Evolutionary conservation across 352 stramenopile species (phyloP), one percentile per base, ranked within the genome.

Genomic region (Pythium rishiriense): DNA sequence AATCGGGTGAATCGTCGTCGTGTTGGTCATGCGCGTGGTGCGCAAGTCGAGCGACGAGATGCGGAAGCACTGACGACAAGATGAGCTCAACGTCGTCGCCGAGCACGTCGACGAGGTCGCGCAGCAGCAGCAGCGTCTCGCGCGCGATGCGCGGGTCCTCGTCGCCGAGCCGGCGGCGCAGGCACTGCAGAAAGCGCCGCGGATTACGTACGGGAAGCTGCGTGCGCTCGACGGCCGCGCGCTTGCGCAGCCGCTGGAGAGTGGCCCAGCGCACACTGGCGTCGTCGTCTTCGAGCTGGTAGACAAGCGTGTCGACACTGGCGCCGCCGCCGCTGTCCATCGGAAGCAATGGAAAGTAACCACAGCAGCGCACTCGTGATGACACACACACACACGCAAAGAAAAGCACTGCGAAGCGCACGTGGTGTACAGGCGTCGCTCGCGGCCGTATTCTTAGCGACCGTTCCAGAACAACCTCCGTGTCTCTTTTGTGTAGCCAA

Each of bases 271-370:
- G 76, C 50, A 93, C 77, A 2, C 29, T 58, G 11, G 69, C 60
- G 55, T 91, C 79, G 22, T 90, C 80, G 61, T 91, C 82, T 69
- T 91, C 84, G n/a, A 93, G 62, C 68, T 91, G 82, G 61, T 88
- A 88, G 48, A 91, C 82, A 17, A 93, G 70, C 28, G 82, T 88
- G 55, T 91, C 82, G 35, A 91, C 84, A 45, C 60, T 67, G 24
- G 62, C 35, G 35, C 51, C 37, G 62, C 48, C 51, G 54, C 31
- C 62, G n/a, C n/a, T n/a, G 21, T 68, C 51, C 61, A 68, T 68
- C n/a, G n/a, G n/a, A n/a, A n/a, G n/a, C n/a, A n/a, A n/a, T n/a
- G n/a, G n/a, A n/a, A n/a, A n/a, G n/a, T n/a, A n/a, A n/a, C n/a
- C n/a, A n/a, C n/a, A n/a, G n/a, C n/a, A n/a, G n/a, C n/a, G n/a